Base-by-base conservation (phyloP, 176 grass and related monocot species). In the Carex scoparia region DNA sequence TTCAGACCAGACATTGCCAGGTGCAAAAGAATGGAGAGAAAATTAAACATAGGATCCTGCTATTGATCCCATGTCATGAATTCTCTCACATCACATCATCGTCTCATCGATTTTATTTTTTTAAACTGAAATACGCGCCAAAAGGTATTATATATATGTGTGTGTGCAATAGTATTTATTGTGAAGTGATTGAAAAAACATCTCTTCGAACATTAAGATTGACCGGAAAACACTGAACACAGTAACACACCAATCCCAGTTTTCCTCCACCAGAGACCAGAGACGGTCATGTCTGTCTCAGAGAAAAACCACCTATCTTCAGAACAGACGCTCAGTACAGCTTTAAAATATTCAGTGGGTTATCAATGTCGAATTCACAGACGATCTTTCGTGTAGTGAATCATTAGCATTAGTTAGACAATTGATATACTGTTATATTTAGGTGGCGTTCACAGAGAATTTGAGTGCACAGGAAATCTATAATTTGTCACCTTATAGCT, bases 111-210 rank as follows among this genome's bases (percentile, higher is more conserved):
- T 77, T 55, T 77, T 61, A 18, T 19, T 60, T 18, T 59, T 18
- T 59, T 8, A 49, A 49, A 2, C 9, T 51, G 48, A 51, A 51
- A 49, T 62, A 62, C 60, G 6, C 27, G 60, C n/a, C 7, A 62
- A 62, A 27, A 62, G 60, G 19, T 62, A 27, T 23, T 27, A 5
- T 40, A 40, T 40, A 40, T 0, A 40, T 0, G 38, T 40, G 38
- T 0, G 5, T 0, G 38, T 40, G 38, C 38, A 40, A 40, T 40
- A 0, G 4, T 40, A 78, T 58, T 78, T 78, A 78, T 57, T 78
- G 14, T 78, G 74, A 78, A 78, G 28, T 78, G 74, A 78, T 57
- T 78, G 74, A 78, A 78, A 70, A 57, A 78, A 78, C 74, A 27
- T 57, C 5, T 56, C 49, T 77, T 42, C 10, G 7, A 76, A 55